These are phyloP conservation scores for Fusarium drepaniforme DNA, from an alignment of 2,329 filamentous ascomycete species.

Conservation along the genomic window DNA sequence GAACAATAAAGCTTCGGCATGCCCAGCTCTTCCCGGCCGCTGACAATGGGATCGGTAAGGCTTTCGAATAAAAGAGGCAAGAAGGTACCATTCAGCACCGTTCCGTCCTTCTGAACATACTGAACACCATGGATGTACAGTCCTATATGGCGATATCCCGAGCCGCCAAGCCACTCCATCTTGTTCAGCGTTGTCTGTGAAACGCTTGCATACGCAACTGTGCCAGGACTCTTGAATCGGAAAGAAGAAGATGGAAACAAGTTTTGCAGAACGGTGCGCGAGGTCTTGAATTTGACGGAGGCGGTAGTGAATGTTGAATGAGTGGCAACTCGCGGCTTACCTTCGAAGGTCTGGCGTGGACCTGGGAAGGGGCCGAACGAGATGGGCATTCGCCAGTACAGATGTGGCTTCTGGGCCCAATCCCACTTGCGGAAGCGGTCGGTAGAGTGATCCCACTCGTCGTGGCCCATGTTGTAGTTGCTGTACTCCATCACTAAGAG, in stretches of 20 bases:
- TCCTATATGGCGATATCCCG: conserved; percentile 68
- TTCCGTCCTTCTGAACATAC: conserved; percentile 63
- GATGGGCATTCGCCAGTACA: conserved; percentile 38
- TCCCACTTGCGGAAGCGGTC: conserved; percentile 30
- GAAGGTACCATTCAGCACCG: conserved; percentile 45
- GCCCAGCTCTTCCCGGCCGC: conserved; percentile 70
- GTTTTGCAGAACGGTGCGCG: neutral
- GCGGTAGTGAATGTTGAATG: conserved; percentile 45
- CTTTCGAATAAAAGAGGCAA: conserved; percentile 10
- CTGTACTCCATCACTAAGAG: conserved; percentile 25
- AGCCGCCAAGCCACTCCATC: conserved; percentile 71
- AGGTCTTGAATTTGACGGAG: conserved; percentile 6
- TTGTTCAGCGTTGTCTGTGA: conserved; percentile 59
- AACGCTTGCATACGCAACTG: conserved; percentile 50
- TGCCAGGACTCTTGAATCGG: conserved; percentile 54
- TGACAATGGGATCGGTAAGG: conserved; percentile 69
- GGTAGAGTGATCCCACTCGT: conserved; percentile 33
- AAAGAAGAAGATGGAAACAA: conserved; percentile 41
- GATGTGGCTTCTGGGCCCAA: conserved; percentile 25
- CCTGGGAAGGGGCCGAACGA: conserved; percentile 41
- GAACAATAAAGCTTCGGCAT: conserved; percentile 69
- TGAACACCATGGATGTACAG: conserved; percentile 73
- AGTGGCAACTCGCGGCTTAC: conserved; percentile 25
- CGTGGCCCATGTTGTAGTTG: conserved; percentile 32
- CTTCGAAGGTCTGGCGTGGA: conserved; percentile 36